Evolutionary conservation across 2,329 filamentous ascomycete species (phyloP).

Genomic region (Fusarium nurragi): DNA sequence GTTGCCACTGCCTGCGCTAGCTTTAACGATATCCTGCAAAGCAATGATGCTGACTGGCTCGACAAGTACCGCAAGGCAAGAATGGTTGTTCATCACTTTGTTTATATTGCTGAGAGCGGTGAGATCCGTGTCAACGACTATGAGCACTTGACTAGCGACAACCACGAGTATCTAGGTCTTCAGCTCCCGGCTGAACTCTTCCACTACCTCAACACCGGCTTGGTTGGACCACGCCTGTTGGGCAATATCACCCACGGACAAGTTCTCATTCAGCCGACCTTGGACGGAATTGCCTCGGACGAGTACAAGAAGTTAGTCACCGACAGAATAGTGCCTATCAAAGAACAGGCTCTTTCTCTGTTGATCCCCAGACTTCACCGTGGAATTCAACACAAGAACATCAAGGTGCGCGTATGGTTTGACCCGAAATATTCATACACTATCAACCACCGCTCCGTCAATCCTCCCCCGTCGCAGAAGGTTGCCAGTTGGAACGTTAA

Average conservation of each 20-base stretch:
- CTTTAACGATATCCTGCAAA: conserved; percentile 80
- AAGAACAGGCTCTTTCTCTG: conserved; percentile 80
- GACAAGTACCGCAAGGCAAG: conserved; percentile 88
- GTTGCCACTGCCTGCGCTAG: conserved; percentile 79
- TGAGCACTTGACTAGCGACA: conserved; percentile 79
- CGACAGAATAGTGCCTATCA: conserved; percentile 75
- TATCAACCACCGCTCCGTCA: conserved; percentile 68
- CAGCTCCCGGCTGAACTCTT: conserved; percentile 90
- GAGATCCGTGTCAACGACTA: conserved; percentile 78
- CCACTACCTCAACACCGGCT: conserved; percentile 85
- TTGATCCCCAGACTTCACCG: conserved; percentile 83
- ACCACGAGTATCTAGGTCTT: conserved; percentile 90
- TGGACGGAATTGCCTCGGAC: conserved; percentile 82
- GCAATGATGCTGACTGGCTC: conserved; percentile 77
- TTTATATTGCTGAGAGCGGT: conserved; percentile 81
- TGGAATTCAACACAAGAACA: conserved; percentile 82
- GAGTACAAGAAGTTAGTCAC: conserved; percentile 85
- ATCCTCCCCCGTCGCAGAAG: conserved; percentile 58
- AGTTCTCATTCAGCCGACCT: conserved; percentile 80
- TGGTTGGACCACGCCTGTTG: conserved; percentile 81
- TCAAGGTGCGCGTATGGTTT: conserved; percentile 86
- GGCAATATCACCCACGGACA: conserved; percentile 85
- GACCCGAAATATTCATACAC: conserved; percentile 73
- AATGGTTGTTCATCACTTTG: conserved; percentile 87
- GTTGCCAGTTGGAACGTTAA: conserved; percentile 77